Evolutionary conservation across 108 stramenopile species (phyloP).

Genomic region (Parietichytrium sp.): DNA sequence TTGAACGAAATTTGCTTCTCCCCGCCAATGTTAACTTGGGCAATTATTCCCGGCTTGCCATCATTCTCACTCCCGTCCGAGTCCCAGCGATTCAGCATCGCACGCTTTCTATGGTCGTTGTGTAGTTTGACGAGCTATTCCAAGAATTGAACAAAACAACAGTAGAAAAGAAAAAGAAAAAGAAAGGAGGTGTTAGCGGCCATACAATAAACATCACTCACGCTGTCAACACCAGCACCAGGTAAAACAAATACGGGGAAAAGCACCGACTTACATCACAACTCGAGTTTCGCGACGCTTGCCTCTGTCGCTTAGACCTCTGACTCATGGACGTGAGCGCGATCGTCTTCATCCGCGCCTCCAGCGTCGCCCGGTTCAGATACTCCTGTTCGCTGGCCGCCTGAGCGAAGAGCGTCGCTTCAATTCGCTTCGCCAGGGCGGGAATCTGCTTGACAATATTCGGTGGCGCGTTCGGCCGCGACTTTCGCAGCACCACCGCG

Average conservation of each 20-base stretch:
- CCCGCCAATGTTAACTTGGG: not conserved
- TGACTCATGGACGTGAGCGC: conserved; percentile 1
- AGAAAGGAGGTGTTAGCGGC: no score
- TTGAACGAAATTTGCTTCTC: conserved; percentile 17
- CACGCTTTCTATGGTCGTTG: conserved; percentile 1
- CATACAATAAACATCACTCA: no score
- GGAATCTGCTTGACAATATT: conserved; percentile 24
- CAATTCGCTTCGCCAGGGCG: not conserved
- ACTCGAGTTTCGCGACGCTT: conserved; percentile 1
- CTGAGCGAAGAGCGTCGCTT: not conserved
- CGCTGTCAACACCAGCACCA: no score
- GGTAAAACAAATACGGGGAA: no score
- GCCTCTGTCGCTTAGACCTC: conserved; percentile 4
- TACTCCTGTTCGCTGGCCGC: conserved; percentile 3
- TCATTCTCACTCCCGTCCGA: not conserved
- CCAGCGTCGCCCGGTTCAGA: not conserved
- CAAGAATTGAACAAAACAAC: no score
- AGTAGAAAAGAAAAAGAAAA: no score
- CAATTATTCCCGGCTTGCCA: not conserved
- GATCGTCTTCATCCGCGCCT: conserved; percentile 30
- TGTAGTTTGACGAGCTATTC: conserved; percentile 37
- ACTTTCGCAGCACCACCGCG: conserved; percentile 11
- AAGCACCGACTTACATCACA: no score
- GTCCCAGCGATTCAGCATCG: conserved; percentile 28
- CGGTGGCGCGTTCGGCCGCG: conserved; percentile 8